phyloP scores from a whole-genome alignment of 805 yeast species.

The Metschnikowia henanensis region DNA sequence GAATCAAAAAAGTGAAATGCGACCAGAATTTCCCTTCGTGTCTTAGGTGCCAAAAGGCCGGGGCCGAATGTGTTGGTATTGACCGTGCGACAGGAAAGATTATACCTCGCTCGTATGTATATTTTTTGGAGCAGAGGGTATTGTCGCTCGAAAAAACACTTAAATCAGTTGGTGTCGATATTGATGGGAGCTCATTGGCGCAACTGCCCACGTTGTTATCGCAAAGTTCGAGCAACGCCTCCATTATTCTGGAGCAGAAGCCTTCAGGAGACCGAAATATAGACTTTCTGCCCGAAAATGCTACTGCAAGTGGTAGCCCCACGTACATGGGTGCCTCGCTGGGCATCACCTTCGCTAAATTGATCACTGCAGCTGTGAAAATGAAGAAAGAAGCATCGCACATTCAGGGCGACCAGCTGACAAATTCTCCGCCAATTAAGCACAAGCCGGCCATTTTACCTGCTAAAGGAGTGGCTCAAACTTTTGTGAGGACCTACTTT shows the following conservation, averaged over 20 bases:
- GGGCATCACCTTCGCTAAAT: conserved; percentile 55
- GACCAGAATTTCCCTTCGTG: conserved; percentile 70
- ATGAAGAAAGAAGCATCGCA: conserved; percentile 31
- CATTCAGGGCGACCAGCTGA: conserved; percentile 14
- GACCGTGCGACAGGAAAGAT: conserved; percentile 90
- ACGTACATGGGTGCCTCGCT: conserved; percentile 19
- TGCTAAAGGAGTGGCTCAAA: conserved; percentile 67
- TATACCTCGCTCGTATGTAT: conserved; percentile 77
- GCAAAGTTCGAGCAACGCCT: neutral
- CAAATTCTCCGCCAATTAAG: conserved; percentile 14
- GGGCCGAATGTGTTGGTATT: conserved; percentile 74
- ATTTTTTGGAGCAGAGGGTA: conserved; percentile 67
- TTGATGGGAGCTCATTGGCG: neutral
- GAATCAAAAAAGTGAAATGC: conserved; percentile 64
- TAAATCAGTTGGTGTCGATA: neutral
- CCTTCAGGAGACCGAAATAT: neutral
- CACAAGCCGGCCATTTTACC: conserved; percentile 56
- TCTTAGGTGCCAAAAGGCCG: conserved; percentile 59
- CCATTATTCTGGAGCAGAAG: neutral
- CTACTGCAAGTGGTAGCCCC: neutral
- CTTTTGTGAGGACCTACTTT: conserved; percentile 63
- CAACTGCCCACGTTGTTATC: conserved; percentile 1
- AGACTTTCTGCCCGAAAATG: conserved; percentile 1
- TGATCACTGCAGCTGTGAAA: conserved; percentile 77
- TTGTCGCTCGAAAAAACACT: conserved; percentile 47